phyloP scores from a whole-genome alignment of 2,329 filamentous ascomycete genomes.

The Ophiosphaerella korrae region DNA sequence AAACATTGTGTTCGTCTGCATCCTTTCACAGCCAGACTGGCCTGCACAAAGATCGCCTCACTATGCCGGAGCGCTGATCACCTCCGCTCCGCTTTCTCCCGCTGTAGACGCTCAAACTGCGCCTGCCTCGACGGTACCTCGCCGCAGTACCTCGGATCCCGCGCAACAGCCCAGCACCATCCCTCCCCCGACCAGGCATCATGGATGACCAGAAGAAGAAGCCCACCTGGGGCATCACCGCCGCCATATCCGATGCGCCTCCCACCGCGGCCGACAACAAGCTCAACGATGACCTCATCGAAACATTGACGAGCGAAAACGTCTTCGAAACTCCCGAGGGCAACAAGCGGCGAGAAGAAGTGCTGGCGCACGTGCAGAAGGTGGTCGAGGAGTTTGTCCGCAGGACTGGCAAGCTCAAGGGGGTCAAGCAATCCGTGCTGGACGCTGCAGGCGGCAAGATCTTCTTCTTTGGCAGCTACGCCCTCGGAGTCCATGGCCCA shows the following conservation, averaged over 20 bases:
- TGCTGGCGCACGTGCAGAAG: slow-evolving; percentile 76
- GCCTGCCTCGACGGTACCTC: slow-evolving; percentile 19
- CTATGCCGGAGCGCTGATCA: slow-evolving; percentile 38
- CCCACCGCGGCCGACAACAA: slow-evolving; percentile 79
- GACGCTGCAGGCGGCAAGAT: slow-evolving; percentile 89
- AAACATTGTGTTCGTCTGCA: slow-evolving; percentile 7
- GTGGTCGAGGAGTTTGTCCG: slow-evolving; percentile 88
- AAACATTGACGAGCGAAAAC: slow-evolving; percentile 85
- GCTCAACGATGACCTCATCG: slow-evolving; percentile 77
- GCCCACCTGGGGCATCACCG: slow-evolving; percentile 72
- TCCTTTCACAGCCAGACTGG: slow-evolving; percentile 20
- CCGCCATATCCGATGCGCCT: slow-evolving; percentile 76
- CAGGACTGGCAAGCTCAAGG: slow-evolving; percentile 75
- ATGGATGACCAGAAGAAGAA: slow-evolving; percentile 41
- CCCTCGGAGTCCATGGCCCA: slow-evolving; percentile 90
- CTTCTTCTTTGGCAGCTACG: slow-evolving; percentile 95
- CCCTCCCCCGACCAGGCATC: slow-evolving; percentile 7
- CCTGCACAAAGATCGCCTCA: slow-evolving; percentile 26
- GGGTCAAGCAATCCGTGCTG: slow-evolving; percentile 74
- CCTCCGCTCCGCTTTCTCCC: slow-evolving; percentile 5
- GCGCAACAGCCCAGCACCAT: slow-evolving; percentile 14
- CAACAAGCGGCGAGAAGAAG: slow-evolving; percentile 70
- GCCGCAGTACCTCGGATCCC: slow-evolving; percentile 28
- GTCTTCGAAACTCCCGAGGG: slow-evolving; percentile 87
- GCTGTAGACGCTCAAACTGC: slow-evolving; percentile 16